Evolutionary conservation across 176 grass and related monocot species (phyloP), one percentile per base, ranked within the genome.

Genomic region (Triticum monococcum): DNA sequence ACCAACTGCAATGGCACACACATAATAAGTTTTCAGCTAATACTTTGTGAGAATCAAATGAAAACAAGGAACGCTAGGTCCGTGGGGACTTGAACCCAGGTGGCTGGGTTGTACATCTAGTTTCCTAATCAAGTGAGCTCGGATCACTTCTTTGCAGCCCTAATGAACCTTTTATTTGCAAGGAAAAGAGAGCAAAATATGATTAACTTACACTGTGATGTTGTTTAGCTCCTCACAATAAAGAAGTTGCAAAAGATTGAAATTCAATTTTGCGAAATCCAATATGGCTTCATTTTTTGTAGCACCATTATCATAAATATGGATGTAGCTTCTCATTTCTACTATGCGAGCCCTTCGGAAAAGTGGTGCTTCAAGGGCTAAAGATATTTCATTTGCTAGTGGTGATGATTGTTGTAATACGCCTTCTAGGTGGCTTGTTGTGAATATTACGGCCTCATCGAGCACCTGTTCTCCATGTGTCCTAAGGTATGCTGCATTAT

Each of bases 201-300:
- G 16, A 63, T 18, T 71, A 86, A 74, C 84, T 90, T 71, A 86
- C 79, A 77, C 11, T 82, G 83, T 86, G 10, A 86, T 28, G 1
- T 70, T 77, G 38, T 75, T 77, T 64, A 90, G 63, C 79, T 90
- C 88, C 64, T 77, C 88, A 23, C 83, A 86, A 10, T 90, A 90
- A 78, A 86, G 50, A 86, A 90, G 84, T 31, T 90, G 88, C 23
- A 90, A 52, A 72, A 90, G 84, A 75, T 90, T 90, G 84, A 90
- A 90, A 64, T 90, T 90, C 9, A 90, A 12, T 64, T 86, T 90
- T 82, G 79, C 79, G 17, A 90, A 69, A 54, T 90, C 88, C 80
- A 83, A 43, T 83, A 90, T 78, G 72, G 40, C 4, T 2, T 77
- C 64, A 37, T 90, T 86, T 64, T 57, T 56, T 72, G 72, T 76